Evolutionary conservation across 129 eudicot species (phyloP).

Genomic region (Escallonia herrerae): DNA sequence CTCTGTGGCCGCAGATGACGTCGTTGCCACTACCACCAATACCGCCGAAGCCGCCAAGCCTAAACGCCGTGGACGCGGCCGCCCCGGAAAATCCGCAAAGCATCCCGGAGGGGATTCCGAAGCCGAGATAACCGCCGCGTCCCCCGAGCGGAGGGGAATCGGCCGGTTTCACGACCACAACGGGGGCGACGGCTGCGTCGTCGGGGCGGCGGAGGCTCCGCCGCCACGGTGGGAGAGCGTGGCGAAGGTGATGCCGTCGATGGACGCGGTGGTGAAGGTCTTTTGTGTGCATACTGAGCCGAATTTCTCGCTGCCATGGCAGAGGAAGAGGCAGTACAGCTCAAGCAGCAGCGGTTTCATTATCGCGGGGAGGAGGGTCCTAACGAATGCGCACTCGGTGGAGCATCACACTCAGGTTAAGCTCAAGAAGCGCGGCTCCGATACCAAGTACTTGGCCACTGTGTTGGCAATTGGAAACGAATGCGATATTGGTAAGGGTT

Average conservation of each 20-base stretch:
- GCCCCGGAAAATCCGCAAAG: constrained; percentile 22
- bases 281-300: constrained; percentile 54
- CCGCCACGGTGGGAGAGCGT: constrained; percentile 29
- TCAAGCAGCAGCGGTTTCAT: constrained; percentile 56
- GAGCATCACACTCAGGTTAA: constrained; percentile 59
- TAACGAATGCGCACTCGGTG: constrained; percentile 55
- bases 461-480: constrained; percentile 52
- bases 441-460: constrained; percentile 44
- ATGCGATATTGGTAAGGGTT: constrained; percentile 40
- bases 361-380: constrained; percentile 39
- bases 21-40: constrained; percentile 4
- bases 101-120: constrained; percentile 3
- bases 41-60: constrained; percentile 9
- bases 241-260: constrained; percentile 39
- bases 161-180: constrained; percentile 17
- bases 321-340: constrained; percentile 51
- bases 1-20: constrained; percentile 18
- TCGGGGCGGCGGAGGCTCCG: constrained; percentile 17
- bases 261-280: constrained; percentile 60
- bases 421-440: constrained; percentile 48
- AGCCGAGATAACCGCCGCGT: constrained; percentile 9
- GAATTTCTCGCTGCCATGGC: constrained; percentile 53
- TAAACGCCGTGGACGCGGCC: constrained; percentile 24
- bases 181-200: constrained; percentile 15
- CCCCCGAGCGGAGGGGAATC: constrained; percentile 36